Percentiles rank a stretch among this genome's conserved stretches.
phyloP scores from a whole-genome alignment of 2,329 filamentous ascomycete species.

The Triangularia verruculosa region DNA sequence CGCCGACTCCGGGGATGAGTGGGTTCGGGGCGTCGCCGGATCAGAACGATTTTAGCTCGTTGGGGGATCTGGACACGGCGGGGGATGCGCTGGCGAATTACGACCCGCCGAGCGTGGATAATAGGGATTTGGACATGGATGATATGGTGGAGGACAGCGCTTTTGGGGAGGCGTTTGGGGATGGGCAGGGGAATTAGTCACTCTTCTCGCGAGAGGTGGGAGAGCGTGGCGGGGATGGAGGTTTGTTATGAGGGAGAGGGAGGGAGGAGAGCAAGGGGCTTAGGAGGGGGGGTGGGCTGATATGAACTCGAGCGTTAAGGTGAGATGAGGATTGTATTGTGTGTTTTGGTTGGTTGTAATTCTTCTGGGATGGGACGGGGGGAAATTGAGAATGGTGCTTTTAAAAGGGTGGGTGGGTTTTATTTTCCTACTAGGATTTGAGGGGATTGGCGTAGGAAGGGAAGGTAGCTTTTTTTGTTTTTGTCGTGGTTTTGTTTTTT shows the following conservation, averaged over 20 bases:
- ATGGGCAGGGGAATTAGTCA: neutral
- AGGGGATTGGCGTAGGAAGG: neutral
- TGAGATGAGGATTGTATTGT: neutral
- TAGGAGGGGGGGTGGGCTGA: neutral
- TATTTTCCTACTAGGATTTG: neutral
- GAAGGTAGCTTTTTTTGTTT: neutral
- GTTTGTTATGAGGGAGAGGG: neutral
- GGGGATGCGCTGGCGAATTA: slow-evolving; percentile 69
- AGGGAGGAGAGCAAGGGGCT: neutral
- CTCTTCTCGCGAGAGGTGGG: too few species aligned
- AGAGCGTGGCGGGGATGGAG: neutral
- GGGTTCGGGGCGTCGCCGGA: slow-evolving; percentile 33
- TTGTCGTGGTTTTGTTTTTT: too few species aligned
- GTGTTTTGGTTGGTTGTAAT: neutral
- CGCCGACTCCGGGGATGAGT: slow-evolving; percentile 41
- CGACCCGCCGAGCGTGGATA: slow-evolving; percentile 55
- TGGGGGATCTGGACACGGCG: slow-evolving; percentile 66
- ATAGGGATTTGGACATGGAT: slow-evolving; percentile 60
- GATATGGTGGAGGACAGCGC: slow-evolving; percentile 64
- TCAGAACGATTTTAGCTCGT: slow-evolving; percentile 60
- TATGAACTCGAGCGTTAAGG: too few species aligned
- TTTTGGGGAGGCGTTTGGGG: slow-evolving; percentile 72
- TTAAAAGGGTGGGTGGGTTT: neutral
- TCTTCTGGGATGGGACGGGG: neutral
- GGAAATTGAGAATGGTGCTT: neutral